These are phyloP conservation scores for Oryza meridionalis DNA, from an alignment of 176 grass and related monocot genomes.

Conservation along the genomic window DNA sequence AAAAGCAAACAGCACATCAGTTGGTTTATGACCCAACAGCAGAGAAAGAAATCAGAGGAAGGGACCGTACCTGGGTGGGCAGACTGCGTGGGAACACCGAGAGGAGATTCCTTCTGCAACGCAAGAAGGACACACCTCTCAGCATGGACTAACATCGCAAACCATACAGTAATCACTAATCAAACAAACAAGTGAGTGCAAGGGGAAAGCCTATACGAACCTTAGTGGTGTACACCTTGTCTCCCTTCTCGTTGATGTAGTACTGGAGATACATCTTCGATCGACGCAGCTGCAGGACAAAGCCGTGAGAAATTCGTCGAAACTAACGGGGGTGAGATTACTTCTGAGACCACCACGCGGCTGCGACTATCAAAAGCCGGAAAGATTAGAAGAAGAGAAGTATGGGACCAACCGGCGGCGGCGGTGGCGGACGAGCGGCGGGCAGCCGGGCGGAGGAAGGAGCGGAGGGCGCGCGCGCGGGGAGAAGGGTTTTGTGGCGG, in stretches of 20 bases:
- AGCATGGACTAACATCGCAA: not conserved
- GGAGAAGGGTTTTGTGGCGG: not conserved
- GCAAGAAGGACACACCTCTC: slow-evolving; percentile 6
- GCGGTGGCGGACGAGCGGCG: too few relatives aligned
- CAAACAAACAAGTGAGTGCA: not conserved
- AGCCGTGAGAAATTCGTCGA: slow-evolving; percentile 2
- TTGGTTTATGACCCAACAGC: not conserved
- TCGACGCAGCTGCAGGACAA: not conserved
- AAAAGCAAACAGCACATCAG: not conserved
- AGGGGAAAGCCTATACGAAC: slow-evolving; percentile 34
- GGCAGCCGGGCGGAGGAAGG: not conserved
- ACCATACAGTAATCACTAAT: not conserved
- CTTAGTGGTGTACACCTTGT: slow-evolving; percentile 98
- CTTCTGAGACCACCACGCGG: not conserved
- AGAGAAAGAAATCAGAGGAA: not conserved
- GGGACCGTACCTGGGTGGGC: slow-evolving; percentile 69
- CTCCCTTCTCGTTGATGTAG: slow-evolving; percentile 95
- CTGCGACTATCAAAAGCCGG: not conserved
- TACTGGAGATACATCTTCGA: slow-evolving; percentile 90
- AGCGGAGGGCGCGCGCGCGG: not conserved
- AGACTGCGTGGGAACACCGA: slow-evolving; percentile 76
- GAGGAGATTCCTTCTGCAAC: slow-evolving; percentile 82
- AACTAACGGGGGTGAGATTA: not conserved
- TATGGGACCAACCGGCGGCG: not conserved
- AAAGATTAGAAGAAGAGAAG: not conserved